Evolutionary conservation across 768 basidiomycete species (phyloP).

Genomic region (Collybia nuda): DNA sequence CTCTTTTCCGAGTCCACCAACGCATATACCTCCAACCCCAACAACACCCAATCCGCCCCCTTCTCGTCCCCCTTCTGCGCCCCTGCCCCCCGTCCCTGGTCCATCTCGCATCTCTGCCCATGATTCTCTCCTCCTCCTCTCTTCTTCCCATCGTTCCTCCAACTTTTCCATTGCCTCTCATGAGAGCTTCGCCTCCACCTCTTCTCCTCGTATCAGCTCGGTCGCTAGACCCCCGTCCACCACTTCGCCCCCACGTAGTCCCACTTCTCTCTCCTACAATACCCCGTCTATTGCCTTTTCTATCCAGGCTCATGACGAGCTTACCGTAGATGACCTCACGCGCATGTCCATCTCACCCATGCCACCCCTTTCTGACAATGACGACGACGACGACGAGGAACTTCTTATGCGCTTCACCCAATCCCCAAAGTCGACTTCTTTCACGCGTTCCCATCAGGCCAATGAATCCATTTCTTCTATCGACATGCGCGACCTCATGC

Average conservation of each 20-base stretch:
- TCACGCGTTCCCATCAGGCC: not conserved
- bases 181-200: too few relatives aligned
- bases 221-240: constrained; percentile 1
- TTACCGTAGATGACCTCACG: too few relatives aligned
- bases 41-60: constrained; percentile 52
- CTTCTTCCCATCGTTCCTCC: constrained; percentile 31
- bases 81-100: constrained; percentile 68
- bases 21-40: constrained; percentile 26
- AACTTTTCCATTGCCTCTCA: constrained; percentile 12
- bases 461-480: constrained; percentile 32
- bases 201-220: not conserved
- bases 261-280: constrained; percentile 13
- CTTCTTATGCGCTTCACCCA: constrained; percentile 1
- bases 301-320: constrained; percentile 15
- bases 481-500: constrained; percentile 30
- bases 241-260: constrained; percentile 17
- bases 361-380: constrained; percentile 22
- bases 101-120: constrained; percentile 54
- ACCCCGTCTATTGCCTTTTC: constrained; percentile 26
- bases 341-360: too few relatives aligned
- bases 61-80: constrained; percentile 53
- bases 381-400: constrained; percentile 19
- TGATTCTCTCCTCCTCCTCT: constrained; percentile 43
- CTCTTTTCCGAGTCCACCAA: constrained; percentile 6
- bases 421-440: not conserved